Conservation (phyloP, 257 asterid genomes). For the Dorcoceras hygrometricum region DNA sequence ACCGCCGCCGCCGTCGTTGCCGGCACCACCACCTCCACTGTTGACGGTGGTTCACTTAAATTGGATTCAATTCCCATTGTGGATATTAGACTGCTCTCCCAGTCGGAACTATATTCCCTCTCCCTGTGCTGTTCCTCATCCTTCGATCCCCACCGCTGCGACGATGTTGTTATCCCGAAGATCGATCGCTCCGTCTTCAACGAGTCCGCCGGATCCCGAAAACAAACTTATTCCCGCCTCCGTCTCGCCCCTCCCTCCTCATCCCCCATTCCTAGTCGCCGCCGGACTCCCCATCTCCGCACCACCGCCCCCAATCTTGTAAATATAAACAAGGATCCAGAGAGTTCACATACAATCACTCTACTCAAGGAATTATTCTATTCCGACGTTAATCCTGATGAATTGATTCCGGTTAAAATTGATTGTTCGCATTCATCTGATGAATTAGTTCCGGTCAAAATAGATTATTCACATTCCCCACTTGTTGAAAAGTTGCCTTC, state of each 20-base stretch:
- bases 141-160: constrained; percentile 47
- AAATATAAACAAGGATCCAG: constrained; percentile 24
- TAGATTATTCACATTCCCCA: constrained; percentile 43
- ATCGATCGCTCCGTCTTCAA: constrained; percentile 87
- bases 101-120: constrained; percentile 67
- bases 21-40: constrained; percentile 25
- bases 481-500: constrained; percentile 17
- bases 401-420: constrained; percentile 41
- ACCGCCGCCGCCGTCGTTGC: constrained; percentile 32
- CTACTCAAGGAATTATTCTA: constrained; percentile 55
- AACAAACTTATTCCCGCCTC: constrained; percentile 80
- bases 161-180: constrained; percentile 68
- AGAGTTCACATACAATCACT: constrained; percentile 48
- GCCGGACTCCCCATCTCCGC: constrained; percentile 73
- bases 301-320: constrained; percentile 28
- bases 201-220: constrained; percentile 84
- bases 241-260: constrained; percentile 72
- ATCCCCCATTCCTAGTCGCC: constrained; percentile 39
- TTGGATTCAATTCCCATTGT: constrained; percentile 48
- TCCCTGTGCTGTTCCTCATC: constrained; percentile 60
- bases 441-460: constrained; percentile 43
- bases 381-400: constrained; percentile 33
- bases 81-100: constrained; percentile 73
- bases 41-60: constrained; percentile 35
- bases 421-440: constrained; percentile 43